Conservation (phyloP, 352 stramenopile species). For the Globisporangium mamillatum region DNA sequence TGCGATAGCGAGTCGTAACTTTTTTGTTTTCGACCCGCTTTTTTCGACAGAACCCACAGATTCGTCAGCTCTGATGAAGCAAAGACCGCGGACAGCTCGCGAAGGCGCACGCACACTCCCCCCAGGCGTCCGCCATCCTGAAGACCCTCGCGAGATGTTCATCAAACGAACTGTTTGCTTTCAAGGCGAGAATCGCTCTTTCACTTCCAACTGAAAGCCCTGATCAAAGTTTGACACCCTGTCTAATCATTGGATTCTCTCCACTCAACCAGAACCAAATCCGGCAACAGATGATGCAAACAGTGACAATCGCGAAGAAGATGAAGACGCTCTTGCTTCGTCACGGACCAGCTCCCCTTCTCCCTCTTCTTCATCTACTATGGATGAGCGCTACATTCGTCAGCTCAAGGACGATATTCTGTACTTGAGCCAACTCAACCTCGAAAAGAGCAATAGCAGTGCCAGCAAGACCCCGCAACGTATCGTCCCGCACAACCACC, state of each 20-base stretch:
- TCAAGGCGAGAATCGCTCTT: background rate
- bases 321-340: background rate
- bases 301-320: conserved; percentile 5
- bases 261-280: background rate
- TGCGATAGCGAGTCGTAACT: background rate
- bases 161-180: conserved; percentile 22
- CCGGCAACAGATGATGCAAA: conserved; percentile 12
- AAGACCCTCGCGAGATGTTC: conserved; percentile 1
- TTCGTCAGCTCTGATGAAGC: conserved; percentile 22
- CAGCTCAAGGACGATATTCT: conserved; percentile 63
- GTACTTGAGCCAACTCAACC: conserved; percentile 27
- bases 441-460: conserved; percentile 10
- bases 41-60: background rate
- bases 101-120: conserved; percentile 29
- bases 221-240: background rate
- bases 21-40: background rate
- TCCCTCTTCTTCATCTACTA: background rate
- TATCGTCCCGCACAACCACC: conserved; percentile 17
- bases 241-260: background rate
- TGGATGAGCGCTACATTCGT: conserved; percentile 46
- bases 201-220: background rate
- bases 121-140: background rate
- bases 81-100: conserved; percentile 47
- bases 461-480: background rate
- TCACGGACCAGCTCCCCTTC: too few relatives aligned